phyloP scores from a whole-genome alignment of 1,284 basidiomycete genomes.

The Melampsora americana region DNA sequence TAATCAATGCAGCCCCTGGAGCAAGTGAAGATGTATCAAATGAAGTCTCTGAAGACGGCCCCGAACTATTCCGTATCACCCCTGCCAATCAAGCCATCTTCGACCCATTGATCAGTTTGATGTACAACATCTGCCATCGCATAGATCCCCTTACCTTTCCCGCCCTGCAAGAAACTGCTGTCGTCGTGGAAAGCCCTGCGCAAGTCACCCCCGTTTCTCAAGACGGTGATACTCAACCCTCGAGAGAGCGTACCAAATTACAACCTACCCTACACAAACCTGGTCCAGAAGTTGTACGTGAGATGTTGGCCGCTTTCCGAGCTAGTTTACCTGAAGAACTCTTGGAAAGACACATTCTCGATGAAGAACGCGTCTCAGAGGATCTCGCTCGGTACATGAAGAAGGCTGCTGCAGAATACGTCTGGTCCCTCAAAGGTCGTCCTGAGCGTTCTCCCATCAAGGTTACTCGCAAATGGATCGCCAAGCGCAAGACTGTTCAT shows the following conservation, averaged over 20 bases:
- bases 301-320: conserved; percentile 20
- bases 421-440: conserved; percentile 30
- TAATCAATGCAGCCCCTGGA: conserved; percentile 6
- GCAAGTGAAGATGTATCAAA: background rate
- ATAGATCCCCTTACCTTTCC: conserved; percentile 40
- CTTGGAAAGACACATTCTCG: conserved; percentile 21
- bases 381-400: conserved; percentile 41
- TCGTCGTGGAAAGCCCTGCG: background rate
- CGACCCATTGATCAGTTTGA: conserved; percentile 18
- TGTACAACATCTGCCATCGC: conserved; percentile 38
- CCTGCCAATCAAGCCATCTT: background rate
- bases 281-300: conserved; percentile 10
- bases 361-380: conserved; percentile 41
- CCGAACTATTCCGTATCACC: background rate
- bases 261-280: conserved; percentile 29
- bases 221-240: background rate
- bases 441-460: conserved; percentile 1
- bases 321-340: conserved; percentile 21
- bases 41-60: background rate
- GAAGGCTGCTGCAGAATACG: conserved; percentile 34
- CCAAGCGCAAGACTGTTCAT: conserved; percentile 6
- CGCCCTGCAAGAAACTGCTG: background rate
- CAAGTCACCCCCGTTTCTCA: background rate
- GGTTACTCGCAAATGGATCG: conserved; percentile 21
- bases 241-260: background rate